These are phyloP conservation scores for Perilla frutescens DNA, from an alignment of 257 asterid genomes.

Conservation along the genomic window DNA sequence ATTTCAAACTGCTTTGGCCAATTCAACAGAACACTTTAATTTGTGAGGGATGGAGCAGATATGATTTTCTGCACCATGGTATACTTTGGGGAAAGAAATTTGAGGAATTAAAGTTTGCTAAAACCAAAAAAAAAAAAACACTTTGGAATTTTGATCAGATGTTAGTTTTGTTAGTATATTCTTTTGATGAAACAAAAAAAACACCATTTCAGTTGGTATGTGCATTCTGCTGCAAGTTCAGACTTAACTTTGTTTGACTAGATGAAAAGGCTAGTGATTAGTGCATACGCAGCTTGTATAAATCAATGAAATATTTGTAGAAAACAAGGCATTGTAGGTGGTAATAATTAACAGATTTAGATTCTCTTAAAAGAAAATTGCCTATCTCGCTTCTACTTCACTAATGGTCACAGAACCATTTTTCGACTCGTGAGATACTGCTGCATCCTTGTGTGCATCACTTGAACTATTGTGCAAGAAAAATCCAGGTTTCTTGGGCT, in stretches of 20 bases:
- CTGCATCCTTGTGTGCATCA: neutral
- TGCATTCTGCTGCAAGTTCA: no score
- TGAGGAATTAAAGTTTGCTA: neutral
- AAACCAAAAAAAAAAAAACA: neutral
- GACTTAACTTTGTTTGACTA: no score
- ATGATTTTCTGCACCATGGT: no score
- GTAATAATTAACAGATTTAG: no score
- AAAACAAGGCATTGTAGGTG: no score
- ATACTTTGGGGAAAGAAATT: neutral
- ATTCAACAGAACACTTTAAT: neutral
- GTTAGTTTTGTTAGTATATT: no score
- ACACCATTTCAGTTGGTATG: neutral
- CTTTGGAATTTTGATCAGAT: neutral
- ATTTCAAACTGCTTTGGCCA: conserved; percentile 11
- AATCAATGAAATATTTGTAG: no score
- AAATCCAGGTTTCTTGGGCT: conserved; percentile 24
- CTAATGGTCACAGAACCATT: neutral
- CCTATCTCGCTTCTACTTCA: neutral
- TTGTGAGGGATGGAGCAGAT: no score
- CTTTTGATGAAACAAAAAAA: no score
- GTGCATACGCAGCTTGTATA: no score
- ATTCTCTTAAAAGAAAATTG: no score
- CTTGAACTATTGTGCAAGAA: neutral
- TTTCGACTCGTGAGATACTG: neutral
- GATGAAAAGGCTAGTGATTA: no score